phyloP scores from a whole-genome alignment of 2,329 filamentous ascomycete genomes.

The Apiospora kogelbergensis region DNA sequence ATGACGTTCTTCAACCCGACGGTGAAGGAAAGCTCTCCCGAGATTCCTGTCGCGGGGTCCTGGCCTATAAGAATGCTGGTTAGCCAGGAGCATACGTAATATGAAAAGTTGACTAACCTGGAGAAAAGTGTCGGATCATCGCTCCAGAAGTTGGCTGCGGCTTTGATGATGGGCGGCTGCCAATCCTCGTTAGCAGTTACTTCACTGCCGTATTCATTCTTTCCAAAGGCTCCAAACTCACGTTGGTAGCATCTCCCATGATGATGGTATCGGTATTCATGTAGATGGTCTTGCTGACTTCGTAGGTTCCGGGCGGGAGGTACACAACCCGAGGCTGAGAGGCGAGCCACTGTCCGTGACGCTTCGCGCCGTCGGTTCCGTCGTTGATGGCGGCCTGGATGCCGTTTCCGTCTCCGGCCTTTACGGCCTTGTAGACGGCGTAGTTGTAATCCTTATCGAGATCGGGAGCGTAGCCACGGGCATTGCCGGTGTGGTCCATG shows the following conservation, averaged over 20 bases:
- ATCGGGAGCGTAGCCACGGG: conserved; percentile 41
- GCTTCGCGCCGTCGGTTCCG: conserved; percentile 30
- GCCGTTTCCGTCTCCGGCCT: conserved; percentile 34
- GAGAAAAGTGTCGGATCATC: conserved; percentile 33
- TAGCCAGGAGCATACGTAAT: background rate
- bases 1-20: conserved; percentile 44
- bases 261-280: conserved; percentile 46
- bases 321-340: conserved; percentile 46
- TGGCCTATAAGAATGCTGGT: conserved; percentile 23
- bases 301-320: conserved; percentile 42
- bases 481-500: conserved; percentile 37
- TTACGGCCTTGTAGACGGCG: conserved; percentile 38
- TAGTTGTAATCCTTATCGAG: conserved; percentile 38
- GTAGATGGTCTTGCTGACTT: conserved; percentile 36
- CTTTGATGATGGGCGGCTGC: conserved; percentile 41
- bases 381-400: conserved; percentile 41
- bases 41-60: conserved; percentile 27
- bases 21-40: conserved; percentile 42
- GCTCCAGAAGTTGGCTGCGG: conserved; percentile 34
- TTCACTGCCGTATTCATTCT: background rate
- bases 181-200: background rate
- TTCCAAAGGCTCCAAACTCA: conserved; percentile 17
- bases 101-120: conserved; percentile 22
- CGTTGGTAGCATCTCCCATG: conserved; percentile 45
- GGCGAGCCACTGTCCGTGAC: conserved; percentile 39